Evolutionary conservation across 1,139 yeast genomes (phyloP), one percentile per base, ranked within the genome.

Genomic region (Nakaseomyces sp.): DNA sequence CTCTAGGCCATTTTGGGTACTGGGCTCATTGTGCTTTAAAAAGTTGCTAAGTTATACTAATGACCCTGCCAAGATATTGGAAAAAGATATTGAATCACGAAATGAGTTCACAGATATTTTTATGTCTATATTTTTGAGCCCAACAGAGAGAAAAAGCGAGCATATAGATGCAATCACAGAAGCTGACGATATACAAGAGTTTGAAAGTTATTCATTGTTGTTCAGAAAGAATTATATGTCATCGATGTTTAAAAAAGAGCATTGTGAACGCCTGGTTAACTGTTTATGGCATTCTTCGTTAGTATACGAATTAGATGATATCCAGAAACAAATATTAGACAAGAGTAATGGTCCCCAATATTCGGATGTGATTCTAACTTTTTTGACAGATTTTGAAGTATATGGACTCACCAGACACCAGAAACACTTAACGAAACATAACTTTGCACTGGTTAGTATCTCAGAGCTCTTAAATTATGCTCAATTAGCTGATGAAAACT

Each of bases 321-420:
- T 70, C 9, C 80, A 74, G 43, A 54, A 55, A 9, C 63, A 55
- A 19, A 52, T 71, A 4, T 50, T 71, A 13, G 52, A 54, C 13
- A 48, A 48, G 5, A 54, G 60, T 26, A 54, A 52, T 8, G 56
- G 61, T 1, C 64, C 69, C 15, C 45, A 45, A 2, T 63, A 63
- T 12, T 58, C 67, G 9, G 55, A 68, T 2, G 41, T 48, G 2
- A 53, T 51, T 7, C 45, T 73, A 3, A 52, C 68, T 5, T 36
- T 50, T 1, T 63, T 67, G 41, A 56, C 63, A 25, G 61, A 69
- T 44, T 66, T 64, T 12, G 64, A 63, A 12, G 61, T 67, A 33
- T 71, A 66, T 48, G 83, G 82, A 1, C 68, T 79, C 0, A 77
- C 81, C 0, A 67, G 67, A 12, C 64, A 67, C 5, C 57, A 72